Evolutionary conservation across 257 asterid genomes (phyloP), one percentile per base, ranked within the genome.

Genomic region (Plantago major): DNA sequence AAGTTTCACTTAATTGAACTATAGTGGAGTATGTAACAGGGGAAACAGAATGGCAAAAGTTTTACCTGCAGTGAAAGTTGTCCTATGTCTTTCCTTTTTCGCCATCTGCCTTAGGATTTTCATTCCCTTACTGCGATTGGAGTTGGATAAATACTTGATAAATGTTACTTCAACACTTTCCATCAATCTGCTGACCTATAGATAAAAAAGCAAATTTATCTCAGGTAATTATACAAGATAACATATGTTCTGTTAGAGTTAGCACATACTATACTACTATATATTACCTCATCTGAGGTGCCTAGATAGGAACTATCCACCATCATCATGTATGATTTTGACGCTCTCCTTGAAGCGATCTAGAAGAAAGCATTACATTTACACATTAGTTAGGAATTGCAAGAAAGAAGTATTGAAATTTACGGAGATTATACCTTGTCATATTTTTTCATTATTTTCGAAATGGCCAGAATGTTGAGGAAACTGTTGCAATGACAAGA

Each of bases 401-500:
- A 18, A n/a, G 42, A 55, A 28, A 10, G 5, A 55, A 11, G 49
- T 6, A 22, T 22, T 22, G 12, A 45, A 19, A 6, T 30, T 9
- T 53, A 48, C 46, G 57, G 46, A 52, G 43, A 59, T 58, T 40
- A 42, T 60, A 82, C 89, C 90, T 83, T 78, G 43, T 83, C 87
- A 53, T 83, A 80, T 64, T 80, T 83, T 79, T 80, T 75, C 83
- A 83, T 74, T 79, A 83, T 80, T 58, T 72, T 74, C 10, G 90
- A 80, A 56, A 78, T 74, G 0, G 87, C 83, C 78, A 79, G 67
- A 30, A 50, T 72, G 51, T 83, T 83, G 70, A 83, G 74, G 62
- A 81, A 81, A 62, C 85, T 81, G 80, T 57, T 49, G 46, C 77
- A 74, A 33, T 60, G 12, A 42, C 14, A 48, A 62, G 28, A 50